These are phyloP conservation scores for Actinomortierella ambigua DNA, from an alignment of 371 early-diverging fungal genomes.

Conservation along the genomic window DNA sequence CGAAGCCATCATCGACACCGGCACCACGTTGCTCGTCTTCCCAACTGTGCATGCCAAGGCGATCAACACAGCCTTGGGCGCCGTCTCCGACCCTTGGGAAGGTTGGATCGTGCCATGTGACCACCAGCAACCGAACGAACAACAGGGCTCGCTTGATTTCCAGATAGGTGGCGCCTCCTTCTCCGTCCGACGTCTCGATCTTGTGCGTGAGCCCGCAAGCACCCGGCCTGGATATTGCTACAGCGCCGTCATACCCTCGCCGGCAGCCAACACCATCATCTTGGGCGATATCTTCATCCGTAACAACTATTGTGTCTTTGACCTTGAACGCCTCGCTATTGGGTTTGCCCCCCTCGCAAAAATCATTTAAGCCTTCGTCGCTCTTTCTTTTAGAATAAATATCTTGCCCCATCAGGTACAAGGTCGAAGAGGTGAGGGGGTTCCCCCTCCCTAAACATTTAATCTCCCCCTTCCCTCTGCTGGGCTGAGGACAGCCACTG, in stretches of 20 bases:
- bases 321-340: slow-evolving; percentile 25
- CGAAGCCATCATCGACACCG: slow-evolving; percentile 32
- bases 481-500: no score
- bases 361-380: not conserved
- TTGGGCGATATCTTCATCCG: slow-evolving; percentile 56
- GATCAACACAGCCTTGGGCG: slow-evolving; percentile 35
- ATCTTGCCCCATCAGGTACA: no score
- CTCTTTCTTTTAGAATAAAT: not conserved
- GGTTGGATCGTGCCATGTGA: slow-evolving; percentile 35
- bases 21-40: slow-evolving; percentile 29
- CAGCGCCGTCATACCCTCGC: slow-evolving; percentile 26
- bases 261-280: slow-evolving; percentile 40
- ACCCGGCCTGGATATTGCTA: slow-evolving; percentile 15
- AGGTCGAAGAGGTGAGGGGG: no score
- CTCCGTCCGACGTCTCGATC: slow-evolving; percentile 19
- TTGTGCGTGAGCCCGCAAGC: slow-evolving; percentile 23
- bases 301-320: slow-evolving; percentile 53
- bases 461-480: no score
- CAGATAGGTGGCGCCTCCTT: slow-evolving; percentile 28
- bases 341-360: slow-evolving; percentile 23
- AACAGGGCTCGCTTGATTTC: slow-evolving; percentile 27
- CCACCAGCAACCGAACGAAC: slow-evolving; percentile 17
- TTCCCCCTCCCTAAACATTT: no score
- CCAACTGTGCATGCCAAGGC: slow-evolving; percentile 23
- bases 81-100: slow-evolving; percentile 29